A percentile compares a stretch with the other conserved stretches of the same genome.
Evolutionary conservation across 176 grass and related monocot genomes (phyloP).

Genomic region (Avena eriantha): DNA sequence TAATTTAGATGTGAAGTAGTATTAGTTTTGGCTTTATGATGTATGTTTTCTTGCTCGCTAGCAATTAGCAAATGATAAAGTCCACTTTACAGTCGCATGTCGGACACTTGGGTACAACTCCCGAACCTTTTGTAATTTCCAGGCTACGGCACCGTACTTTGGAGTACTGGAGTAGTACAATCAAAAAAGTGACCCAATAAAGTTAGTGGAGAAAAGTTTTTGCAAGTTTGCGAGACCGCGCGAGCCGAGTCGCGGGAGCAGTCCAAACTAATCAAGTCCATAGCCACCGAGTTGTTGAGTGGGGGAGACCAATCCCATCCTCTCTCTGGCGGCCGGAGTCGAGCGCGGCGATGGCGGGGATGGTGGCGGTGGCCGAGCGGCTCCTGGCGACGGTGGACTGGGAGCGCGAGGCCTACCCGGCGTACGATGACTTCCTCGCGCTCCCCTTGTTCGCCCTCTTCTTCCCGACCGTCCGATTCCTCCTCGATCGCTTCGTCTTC

Average conservation of each 20-base stretch:
- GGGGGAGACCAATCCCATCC: neutral
- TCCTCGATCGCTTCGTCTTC: constrained; percentile 85
- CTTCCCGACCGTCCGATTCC: constrained; percentile 73
- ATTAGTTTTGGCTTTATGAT: no score
- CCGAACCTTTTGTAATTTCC: no score
- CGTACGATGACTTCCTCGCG: constrained; percentile 72
- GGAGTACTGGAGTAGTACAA: no score
- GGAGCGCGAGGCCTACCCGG: constrained; percentile 73
- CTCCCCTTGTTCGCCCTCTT: constrained; percentile 79
- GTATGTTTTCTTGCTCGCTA: no score
- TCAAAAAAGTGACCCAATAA: no score
- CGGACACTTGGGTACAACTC: no score
- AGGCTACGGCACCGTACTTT: no score
- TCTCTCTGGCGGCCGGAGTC: neutral
- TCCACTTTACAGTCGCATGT: no score
- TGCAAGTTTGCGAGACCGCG: no score
- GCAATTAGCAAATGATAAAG: no score
- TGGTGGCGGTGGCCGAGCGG: constrained; percentile 7
- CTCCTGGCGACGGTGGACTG: constrained; percentile 47
- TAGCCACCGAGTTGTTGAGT: constrained; percentile 4
- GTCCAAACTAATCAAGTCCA: neutral
- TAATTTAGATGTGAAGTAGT: no score
- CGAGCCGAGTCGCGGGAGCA: neutral
- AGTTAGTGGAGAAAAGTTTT: no score
- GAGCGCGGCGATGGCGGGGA: constrained; percentile 31